These are phyloP conservation scores for Isabelozyma heimii DNA, from an alignment of 805 yeast species.

Conservation along the genomic window DNA sequence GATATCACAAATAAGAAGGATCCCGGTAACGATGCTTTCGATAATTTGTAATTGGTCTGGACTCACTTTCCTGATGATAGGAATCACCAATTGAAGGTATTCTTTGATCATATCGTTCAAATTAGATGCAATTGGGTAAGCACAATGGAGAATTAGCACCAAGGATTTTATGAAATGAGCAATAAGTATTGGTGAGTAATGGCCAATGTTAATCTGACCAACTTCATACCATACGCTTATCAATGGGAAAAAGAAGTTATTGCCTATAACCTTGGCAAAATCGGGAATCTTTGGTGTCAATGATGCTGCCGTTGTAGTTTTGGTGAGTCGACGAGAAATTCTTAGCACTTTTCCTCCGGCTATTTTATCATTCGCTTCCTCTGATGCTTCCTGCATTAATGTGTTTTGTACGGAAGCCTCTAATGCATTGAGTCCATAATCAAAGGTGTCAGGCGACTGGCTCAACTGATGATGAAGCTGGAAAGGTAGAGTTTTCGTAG, in stretches of 20 bases:
- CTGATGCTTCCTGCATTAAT: slow-evolving; percentile 28
- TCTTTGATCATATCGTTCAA: slow-evolving; percentile 59
- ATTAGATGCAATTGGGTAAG: slow-evolving; percentile 53
- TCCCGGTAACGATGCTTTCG: slow-evolving; percentile 39
- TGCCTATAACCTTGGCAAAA: slow-evolving; percentile 44
- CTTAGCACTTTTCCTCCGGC: slow-evolving; percentile 43
- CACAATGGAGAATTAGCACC: slow-evolving; percentile 53
- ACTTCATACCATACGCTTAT: slow-evolving; percentile 50
- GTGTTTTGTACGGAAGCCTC: slow-evolving; percentile 26
- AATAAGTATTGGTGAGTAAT: slow-evolving; percentile 50
- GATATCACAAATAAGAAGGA: slow-evolving; percentile 32
- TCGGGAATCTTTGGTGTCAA: slow-evolving; percentile 21
- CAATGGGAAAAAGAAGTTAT: slow-evolving; percentile 53
- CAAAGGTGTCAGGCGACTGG: neutral
- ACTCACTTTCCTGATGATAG: slow-evolving; percentile 13
- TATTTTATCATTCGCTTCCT: slow-evolving; percentile 28
- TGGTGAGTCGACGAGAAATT: slow-evolving; percentile 34
- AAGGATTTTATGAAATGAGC: slow-evolving; percentile 62
- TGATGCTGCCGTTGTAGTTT: slow-evolving; percentile 3
- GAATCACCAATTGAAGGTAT: slow-evolving; percentile 34
- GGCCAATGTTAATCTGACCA: slow-evolving; percentile 44
- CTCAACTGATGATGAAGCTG: slow-evolving; percentile 31
- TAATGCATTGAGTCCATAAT: slow-evolving; percentile 3
- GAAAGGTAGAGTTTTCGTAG: slow-evolving; percentile 45
- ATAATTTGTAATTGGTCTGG: slow-evolving; percentile 31